These are phyloP conservation scores for Yamadazyma takamatsuzukensis DNA, from an alignment of 805 yeast species.

Conservation along the genomic window DNA sequence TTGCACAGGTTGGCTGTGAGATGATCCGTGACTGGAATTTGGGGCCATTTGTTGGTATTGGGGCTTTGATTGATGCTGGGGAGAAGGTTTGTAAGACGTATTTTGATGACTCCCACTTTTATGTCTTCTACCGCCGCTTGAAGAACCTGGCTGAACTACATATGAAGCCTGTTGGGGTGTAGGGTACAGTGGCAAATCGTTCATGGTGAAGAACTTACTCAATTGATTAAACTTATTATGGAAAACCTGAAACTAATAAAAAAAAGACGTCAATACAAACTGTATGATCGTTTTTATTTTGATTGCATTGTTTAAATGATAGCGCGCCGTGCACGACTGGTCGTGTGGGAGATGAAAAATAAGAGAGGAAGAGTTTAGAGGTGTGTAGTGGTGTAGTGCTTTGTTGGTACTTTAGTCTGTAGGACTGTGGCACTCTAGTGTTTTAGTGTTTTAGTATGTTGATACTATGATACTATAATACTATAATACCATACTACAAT, in stretches of 20 bases:
- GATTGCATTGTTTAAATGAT: background rate
- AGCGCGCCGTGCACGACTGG: too few relatives aligned
- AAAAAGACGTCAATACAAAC: background rate
- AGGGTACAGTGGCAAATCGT: constrained; percentile 44
- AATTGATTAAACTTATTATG: too few relatives aligned
- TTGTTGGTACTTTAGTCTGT: too few relatives aligned
- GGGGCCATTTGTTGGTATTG: constrained; percentile 11
- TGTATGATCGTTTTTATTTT: background rate
- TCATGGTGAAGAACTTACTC: constrained; percentile 6
- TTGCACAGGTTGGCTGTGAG: constrained; percentile 5
- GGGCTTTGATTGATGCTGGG: constrained; percentile 10
- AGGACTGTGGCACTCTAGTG: too few relatives aligned
- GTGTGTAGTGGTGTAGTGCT: too few relatives aligned
- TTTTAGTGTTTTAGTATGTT: too few relatives aligned
- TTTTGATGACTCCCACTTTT: constrained; percentile 8
- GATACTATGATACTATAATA: too few relatives aligned
- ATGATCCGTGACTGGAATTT: constrained; percentile 7
- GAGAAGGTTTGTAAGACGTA: constrained; percentile 12
- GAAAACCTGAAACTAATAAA: background rate
- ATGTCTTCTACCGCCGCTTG: constrained; percentile 9
- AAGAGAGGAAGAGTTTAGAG: background rate
- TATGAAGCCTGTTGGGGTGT: constrained; percentile 44
- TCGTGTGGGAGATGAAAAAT: background rate
- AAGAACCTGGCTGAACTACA: constrained; percentile 18
- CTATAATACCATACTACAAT: too few relatives aligned